A percentile compares a stretch with the other conserved stretches of the same genome.
These are phyloP conservation scores for Leccinellum rugosiceps DNA, from an alignment of 768 basidiomycete genomes.

Conservation along the genomic window DNA sequence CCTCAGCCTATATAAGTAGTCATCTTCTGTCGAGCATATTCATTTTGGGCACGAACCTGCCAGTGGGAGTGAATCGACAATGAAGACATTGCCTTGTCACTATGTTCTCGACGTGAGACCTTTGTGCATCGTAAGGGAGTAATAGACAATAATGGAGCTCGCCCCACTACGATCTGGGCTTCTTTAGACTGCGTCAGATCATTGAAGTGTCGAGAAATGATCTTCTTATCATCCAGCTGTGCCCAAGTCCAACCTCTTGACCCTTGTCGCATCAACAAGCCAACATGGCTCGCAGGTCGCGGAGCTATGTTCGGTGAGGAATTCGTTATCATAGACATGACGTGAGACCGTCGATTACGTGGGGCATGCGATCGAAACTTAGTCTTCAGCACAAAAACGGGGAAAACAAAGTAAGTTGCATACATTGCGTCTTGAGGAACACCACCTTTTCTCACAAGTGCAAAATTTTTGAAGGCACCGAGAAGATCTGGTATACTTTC, in stretches of 20 bases:
- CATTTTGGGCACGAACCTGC: constrained; percentile 52
- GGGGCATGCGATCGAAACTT: constrained; percentile 73
- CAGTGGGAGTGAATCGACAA: constrained; percentile 81
- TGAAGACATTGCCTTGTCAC: constrained; percentile 69
- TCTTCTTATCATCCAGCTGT: constrained; percentile 36
- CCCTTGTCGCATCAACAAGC: constrained; percentile 41
- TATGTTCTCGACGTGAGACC: constrained; percentile 51
- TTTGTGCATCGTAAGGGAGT: constrained; percentile 77
- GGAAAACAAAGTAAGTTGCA: not conserved
- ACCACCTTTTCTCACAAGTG: constrained; percentile 49
- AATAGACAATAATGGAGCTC: constrained; percentile 54
- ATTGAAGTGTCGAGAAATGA: not conserved
- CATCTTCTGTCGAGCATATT: constrained; percentile 5
- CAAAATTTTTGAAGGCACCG: constrained; percentile 71
- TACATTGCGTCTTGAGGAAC: constrained; percentile 77
- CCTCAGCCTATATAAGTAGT: constrained; percentile 44
- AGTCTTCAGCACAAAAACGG: not conserved
- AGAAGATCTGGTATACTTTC: constrained; percentile 62
- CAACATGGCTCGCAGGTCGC: constrained; percentile 31
- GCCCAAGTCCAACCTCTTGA: constrained; percentile 21
- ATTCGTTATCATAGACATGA: constrained; percentile 55
- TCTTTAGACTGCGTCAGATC: constrained; percentile 41
- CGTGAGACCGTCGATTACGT: constrained; percentile 65
- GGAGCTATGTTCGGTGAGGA: constrained; percentile 53
- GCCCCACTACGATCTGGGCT: constrained; percentile 45